Evolutionary conservation across 306 rosid species (phyloP), one percentile per base, ranked within the genome.

Genomic region (Rosa chinensis): DNA sequence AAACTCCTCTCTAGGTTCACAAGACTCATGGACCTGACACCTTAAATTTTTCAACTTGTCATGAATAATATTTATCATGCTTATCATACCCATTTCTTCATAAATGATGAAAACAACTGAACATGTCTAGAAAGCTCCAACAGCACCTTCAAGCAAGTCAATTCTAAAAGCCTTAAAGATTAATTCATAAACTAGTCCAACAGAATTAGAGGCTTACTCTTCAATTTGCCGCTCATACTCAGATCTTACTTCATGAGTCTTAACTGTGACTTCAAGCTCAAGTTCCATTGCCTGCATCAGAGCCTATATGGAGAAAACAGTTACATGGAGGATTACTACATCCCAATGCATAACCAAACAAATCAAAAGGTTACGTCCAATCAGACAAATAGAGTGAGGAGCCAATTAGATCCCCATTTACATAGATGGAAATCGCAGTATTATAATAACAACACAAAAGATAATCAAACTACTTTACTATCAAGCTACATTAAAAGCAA

Each of bases 221-320:
- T 91, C 96, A 85, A 84, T 91, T 84, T 93, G 99, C 73, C 97
- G 95, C 74, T 88, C 97, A 73, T 95, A 93, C 80, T 89, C 98
- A 53, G 86, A 77, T 63, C 99, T 98, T 11, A 95, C 99, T 91
- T 95, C 99, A 81, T 95, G 93, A 35, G 92, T 96, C 74, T 97
- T 87, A 37, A 93, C 96, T 0, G 89, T 91, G 83, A 95, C 97
- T 89, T 95, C 99, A 81, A 95, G 98, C 66, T 95, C 98, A 53
- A 93, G 96, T 82, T 95, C 98, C 69, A 95, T 90, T 81, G 83
- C 86, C 77, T 93, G 97, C 97, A 90, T 91, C 80, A 95, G 83
- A 81, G 96, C 97, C 99, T 95, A 75, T 78, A 45, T 32, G 73
- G 32, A 74, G 81, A 76, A 80, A 66, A 66, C 56, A 82, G 1